Evolutionary conservation across 2,329 filamentous ascomycete genomes (phyloP).

Genomic region (Fusarium guadeloupense): DNA sequence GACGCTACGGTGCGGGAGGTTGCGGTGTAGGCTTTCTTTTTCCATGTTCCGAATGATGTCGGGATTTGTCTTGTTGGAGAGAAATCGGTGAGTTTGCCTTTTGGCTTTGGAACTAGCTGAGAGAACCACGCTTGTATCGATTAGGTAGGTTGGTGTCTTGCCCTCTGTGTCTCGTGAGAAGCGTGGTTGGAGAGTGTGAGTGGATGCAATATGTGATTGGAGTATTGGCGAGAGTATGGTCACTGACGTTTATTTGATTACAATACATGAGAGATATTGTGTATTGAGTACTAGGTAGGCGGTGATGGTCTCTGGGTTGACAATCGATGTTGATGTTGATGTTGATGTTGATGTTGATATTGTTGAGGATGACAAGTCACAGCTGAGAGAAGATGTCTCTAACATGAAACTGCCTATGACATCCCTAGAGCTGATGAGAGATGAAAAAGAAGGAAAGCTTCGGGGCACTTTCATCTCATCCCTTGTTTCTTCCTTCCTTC

Average conservation of each 20-base stretch:
- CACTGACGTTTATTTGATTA: conserved; percentile 4
- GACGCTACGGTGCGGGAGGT: conserved; percentile 16
- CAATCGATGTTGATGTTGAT: conserved; percentile 4
- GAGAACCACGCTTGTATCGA: conserved; percentile 34
- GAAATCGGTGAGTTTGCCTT: conserved; percentile 27
- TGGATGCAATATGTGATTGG: conserved; percentile 23
- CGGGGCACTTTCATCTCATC: not conserved
- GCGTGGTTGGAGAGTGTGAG: conserved; percentile 24
- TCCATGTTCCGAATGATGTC: conserved; percentile 34
- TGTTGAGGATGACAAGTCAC: conserved; percentile 11
- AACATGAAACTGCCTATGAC: conserved; percentile 21
- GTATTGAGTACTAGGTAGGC: not conserved
- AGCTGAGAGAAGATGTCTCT: conserved; percentile 21
- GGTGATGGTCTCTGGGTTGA: not conserved
- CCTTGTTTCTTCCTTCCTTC: conserved; percentile 15
- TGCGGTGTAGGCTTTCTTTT: conserved; percentile 38
- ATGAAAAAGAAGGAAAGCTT: not conserved
- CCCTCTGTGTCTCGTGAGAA: conserved; percentile 34
- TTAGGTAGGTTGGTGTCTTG: conserved; percentile 27
- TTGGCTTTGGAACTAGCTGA: conserved; percentile 34
- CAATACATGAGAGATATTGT: not conserved
- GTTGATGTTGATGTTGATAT: no score
- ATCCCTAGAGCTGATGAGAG: conserved; percentile 21
- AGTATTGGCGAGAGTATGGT: not conserved
- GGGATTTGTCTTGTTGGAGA: conserved; percentile 19